Conservation (phyloP, 345 rosid genomes). For the Gossypium bickii region DNA sequence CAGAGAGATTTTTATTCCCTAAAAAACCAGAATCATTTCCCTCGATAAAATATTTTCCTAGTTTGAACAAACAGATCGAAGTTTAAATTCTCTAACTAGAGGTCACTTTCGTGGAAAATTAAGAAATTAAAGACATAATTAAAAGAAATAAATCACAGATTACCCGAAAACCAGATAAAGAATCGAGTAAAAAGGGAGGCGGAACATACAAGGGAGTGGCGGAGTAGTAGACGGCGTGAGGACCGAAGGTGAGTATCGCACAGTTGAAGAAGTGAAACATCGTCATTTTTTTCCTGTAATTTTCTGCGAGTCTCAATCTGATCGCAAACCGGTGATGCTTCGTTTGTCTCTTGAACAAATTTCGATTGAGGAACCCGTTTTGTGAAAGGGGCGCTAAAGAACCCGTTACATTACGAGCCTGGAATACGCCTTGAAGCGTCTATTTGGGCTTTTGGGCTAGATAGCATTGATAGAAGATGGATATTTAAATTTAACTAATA, state of each 20-base stretch:
- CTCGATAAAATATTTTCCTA: neutral
- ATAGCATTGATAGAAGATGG: too few species aligned
- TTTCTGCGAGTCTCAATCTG: neutral
- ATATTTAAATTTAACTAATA: too few species aligned
- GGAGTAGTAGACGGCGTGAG: constrained; percentile 99
- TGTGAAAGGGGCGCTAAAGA: neutral
- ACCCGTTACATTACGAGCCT: neutral
- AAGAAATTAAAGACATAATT: neutral
- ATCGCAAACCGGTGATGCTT: neutral
- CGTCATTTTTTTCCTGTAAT: constrained; percentile 46
- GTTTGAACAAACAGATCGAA: constrained; percentile 2
- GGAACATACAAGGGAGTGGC: constrained; percentile 82
- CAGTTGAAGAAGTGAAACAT: constrained; percentile 97
- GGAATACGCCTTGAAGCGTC: neutral
- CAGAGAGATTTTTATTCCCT: neutral
- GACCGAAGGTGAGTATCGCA: constrained; percentile 95
- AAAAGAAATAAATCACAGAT: constrained; percentile 4
- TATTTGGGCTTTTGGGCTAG: neutral
- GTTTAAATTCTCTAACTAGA: neutral
- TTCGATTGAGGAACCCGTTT: neutral
- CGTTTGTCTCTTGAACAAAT: neutral
- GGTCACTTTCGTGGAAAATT: neutral
- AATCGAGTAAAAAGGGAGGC: neutral
- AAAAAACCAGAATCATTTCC: neutral
- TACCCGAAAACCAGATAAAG: neutral